Percentiles rank a stretch among this genome's conserved stretches.
These are phyloP conservation scores for Hanseniaspora nectarophila DNA, from an alignment of 805 yeast genomes.

Conservation along the genomic window DNA sequence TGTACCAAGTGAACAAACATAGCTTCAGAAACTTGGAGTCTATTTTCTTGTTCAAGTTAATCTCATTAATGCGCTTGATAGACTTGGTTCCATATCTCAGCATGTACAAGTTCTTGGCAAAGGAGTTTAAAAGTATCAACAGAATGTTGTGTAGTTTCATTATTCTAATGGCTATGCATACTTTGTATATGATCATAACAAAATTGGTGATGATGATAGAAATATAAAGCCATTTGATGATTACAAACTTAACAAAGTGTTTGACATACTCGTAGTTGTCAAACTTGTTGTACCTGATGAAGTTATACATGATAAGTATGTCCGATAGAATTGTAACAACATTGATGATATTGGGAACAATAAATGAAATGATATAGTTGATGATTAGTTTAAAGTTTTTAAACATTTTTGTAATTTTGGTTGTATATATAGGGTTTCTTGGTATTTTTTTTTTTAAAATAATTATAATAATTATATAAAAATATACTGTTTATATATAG, in stretches of 20 bases:
- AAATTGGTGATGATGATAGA: neutral
- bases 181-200: neutral
- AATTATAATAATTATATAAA: no score
- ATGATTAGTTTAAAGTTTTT: neutral
- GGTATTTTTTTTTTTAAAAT: no score
- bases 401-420: neutral
- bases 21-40: constrained; percentile 5
- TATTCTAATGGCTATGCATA: neutral
- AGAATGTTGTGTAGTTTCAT: neutral
- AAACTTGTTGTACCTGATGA: neutral
- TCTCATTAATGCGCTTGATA: neutral
- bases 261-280: neutral
- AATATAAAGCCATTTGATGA: constrained; percentile 8
- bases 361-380: neutral
- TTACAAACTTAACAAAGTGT: neutral
- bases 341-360: neutral
- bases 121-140: neutral
- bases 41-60: neutral
- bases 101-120: constrained; percentile 5
- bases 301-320: neutral
- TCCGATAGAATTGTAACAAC: neutral
- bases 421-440: no score
- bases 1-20: constrained; percentile 9
- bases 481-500: no score
- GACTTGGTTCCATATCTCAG: neutral